Conservation (phyloP, 345 rosid species). For the Punica granatum region DNA sequence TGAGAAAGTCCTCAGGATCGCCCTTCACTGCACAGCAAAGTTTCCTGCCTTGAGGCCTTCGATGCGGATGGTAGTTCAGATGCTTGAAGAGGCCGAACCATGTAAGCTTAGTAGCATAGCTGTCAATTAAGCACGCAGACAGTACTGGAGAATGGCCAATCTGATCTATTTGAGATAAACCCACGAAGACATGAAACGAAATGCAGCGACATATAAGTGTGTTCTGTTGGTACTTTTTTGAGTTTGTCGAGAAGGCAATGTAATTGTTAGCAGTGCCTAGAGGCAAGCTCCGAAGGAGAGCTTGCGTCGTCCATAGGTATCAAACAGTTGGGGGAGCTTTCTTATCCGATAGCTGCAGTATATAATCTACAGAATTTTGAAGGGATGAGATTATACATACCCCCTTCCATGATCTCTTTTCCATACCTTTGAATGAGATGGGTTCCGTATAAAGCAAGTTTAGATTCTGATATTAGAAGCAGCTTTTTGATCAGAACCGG, state of each 20-base stretch:
- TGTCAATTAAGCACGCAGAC: conserved; percentile 11
- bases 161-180: background rate
- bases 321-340: no score
- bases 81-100: conserved; percentile 64
- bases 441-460: no score
- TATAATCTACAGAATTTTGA: background rate
- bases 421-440: no score
- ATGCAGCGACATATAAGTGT: background rate
- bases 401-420: no score
- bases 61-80: conserved; percentile 71
- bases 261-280: background rate
- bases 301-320: background rate
- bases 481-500: no score
- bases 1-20: conserved; percentile 49
- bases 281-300: background rate
- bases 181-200: background rate
- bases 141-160: background rate
- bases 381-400: no score
- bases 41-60: conserved; percentile 57
- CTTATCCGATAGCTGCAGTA: background rate
- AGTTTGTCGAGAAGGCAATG: background rate
- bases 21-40: conserved; percentile 51
- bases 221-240: background rate
- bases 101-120: conserved; percentile 19
- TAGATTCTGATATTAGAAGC: no score